Base-by-base conservation (phyloP, 2,329 filamentous ascomycete genomes). In the Juglanconis oblonga region DNA sequence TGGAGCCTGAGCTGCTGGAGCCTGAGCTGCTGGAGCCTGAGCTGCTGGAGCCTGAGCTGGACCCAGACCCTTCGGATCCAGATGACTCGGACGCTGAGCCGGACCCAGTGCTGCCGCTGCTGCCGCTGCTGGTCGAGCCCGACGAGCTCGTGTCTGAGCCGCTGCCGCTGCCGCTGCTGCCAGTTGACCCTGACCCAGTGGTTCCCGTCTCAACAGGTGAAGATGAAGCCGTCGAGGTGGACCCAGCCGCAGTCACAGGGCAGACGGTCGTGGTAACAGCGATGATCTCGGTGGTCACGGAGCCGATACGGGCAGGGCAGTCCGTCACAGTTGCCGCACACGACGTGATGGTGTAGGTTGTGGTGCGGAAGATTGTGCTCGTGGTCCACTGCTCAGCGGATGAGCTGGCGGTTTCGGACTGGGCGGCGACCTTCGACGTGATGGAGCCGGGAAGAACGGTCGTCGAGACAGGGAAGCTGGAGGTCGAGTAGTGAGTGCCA, bases 301-400 rank as follows among this genome's bases (percentile, higher is more conserved):
- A 67, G 45, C 70, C 70, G 40, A 70, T 66, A 38, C 67, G 67
- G 1, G 63, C 69, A 10, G 76, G 74, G 67, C 75, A 78, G 72
- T 76, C 67, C 38, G 67, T 69, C 3, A 78, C 70, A 14, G 68
- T 67, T 14, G 82, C 74, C 52, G 76, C 78, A 71, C 83, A 86
- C 45, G 79, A 80, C 67, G 80, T 85, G 71, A 85, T 76, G 65
- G 83, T 87, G 64, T 81, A 76, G 64, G 84, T 68, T 13, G 65
- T 65, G 17, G 74, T 78, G 54, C 72, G 72, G 67, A 71, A 77
- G 55, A 79, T 69, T n/a, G 74, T 75, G 57, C 73, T 76, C 33
- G 74, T 76, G 35, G 66, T 68, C 56, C 68, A 53, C 35, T 52
- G 44, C 32, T 55, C 57, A 3, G 54, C 31, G 35, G 45, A 52